Evolutionary conservation across 257 asterid species (phyloP).

Genomic region (Gentiana straminea): DNA sequence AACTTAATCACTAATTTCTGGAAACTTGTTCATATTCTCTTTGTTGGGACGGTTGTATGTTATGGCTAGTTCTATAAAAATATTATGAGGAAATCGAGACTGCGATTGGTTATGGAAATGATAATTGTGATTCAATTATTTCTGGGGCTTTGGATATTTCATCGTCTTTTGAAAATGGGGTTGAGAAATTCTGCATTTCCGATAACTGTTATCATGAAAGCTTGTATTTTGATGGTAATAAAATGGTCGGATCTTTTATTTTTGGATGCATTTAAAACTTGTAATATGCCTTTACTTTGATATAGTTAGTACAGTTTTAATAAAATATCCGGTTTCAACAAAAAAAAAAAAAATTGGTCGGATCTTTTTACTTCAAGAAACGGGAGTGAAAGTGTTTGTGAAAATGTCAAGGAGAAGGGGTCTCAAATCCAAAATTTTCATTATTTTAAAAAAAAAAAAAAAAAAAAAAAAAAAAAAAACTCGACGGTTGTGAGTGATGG

Average conservation of each 20-base stretch:
- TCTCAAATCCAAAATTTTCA: conserved; percentile 31
- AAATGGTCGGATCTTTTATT: conserved; percentile 25
- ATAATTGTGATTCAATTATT: conserved; percentile 20
- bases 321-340: too few relatives aligned
- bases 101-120: conserved; percentile 19
- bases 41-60: conserved; percentile 72
- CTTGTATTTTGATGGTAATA: too few relatives aligned
- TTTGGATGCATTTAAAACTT: too few relatives aligned
- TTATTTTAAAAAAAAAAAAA: conserved; percentile 37
- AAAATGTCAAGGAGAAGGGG: conserved; percentile 14
- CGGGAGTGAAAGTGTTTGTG: conserved; percentile 16
- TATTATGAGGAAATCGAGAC: conserved; percentile 20
- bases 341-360: too few relatives aligned
- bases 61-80: too few relatives aligned
- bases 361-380: too few relatives aligned
- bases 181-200: too few relatives aligned
- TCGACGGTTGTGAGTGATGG: conserved; percentile 48
- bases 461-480: too few relatives aligned
- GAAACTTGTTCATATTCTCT: conserved; percentile 69
- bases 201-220: too few relatives aligned
- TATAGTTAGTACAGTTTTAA: too few relatives aligned
- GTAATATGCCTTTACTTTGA: too few relatives aligned
- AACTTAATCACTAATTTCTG: conserved; percentile 43
- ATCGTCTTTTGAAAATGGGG: too few relatives aligned
- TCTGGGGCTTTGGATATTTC: conserved; percentile 52